Evolutionary conservation across 192 early-diverging fungal genomes (phyloP), one percentile per base, ranked within the genome.

Genomic region (Podila verticillata): DNA sequence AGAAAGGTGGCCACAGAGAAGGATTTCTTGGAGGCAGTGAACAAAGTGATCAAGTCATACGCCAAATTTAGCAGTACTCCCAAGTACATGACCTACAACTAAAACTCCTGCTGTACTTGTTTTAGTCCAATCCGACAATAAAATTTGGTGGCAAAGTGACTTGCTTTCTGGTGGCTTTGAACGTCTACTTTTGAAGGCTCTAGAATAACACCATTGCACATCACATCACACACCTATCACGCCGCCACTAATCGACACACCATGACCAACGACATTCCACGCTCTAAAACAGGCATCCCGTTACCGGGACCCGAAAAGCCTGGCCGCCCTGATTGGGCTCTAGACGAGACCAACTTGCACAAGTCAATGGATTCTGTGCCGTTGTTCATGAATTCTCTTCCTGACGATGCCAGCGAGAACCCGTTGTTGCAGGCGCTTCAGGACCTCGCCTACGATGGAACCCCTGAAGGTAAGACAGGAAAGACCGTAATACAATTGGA

Each of bases 1-100:
- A 92, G 97, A 90, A 99, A 99, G 93, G 91, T 98, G 20, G 97
- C 98, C 22, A 98, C 96, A 26, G 98, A 99, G 83, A 99, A 99
- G 89, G 98, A 99, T 88, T 99, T 98, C 87, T 90, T 99, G 86
- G 97, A 99, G 83, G 88, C 97, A 29, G 97, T 99, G 19, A 96
- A 98, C 88, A 99, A 99, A 91, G 98, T 99, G 67, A 98, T 99
- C 89, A 98, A 98, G 91, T 91, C 90, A 49, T 99, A 99, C 77
- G 94, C 96, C 68, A 97, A 99, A 90, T 99, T 99, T 88, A 96
- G 95, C 71, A 94, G 95, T 70, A 99, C 98, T 34, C 96, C 98
- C 58, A 95, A 82, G 77, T 97, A 97, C 82, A 93, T 93, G 91
- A 90, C 88, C 24, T 93, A 93, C 85, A 93, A 93, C 75, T 92